Percentiles rank a stretch among this genome's conserved stretches.
Evolutionary conservation across 495 filamentous ascomycete species (phyloP).

Genomic region (Penicillium crystallinum): DNA sequence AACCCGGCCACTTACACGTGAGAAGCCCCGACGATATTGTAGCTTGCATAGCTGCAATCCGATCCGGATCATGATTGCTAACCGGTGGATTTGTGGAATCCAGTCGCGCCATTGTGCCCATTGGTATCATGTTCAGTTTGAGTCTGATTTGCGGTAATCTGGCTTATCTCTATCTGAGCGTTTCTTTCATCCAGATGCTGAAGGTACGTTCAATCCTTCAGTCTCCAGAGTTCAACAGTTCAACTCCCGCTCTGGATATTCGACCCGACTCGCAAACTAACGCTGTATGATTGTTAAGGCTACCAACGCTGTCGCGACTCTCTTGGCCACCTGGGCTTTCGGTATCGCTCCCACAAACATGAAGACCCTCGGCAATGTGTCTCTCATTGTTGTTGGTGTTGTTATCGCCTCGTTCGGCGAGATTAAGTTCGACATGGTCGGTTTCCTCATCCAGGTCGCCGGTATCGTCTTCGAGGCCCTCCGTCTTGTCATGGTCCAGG

Average conservation of each 20-base stretch:
- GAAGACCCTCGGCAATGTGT: constrained; percentile 73
- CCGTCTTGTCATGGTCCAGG: constrained; percentile 82
- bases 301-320: constrained; percentile 80
- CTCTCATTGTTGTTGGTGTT: constrained; percentile 79
- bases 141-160: constrained; percentile 87
- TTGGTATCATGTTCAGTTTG: constrained; percentile 83
- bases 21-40: constrained; percentile 5
- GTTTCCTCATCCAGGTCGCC: constrained; percentile 73
- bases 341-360: constrained; percentile 64
- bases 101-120: constrained; percentile 73
- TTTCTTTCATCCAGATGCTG: constrained; percentile 93
- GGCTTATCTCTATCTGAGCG: constrained; percentile 82
- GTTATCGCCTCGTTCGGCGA: constrained; percentile 81
- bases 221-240: not conserved
- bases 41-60: not conserved
- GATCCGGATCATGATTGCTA: not conserved
- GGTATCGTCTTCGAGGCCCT: constrained; percentile 82
- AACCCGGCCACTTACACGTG: constrained; percentile 72
- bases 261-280: not conserved
- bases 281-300: constrained; percentile 46
- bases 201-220: constrained; percentile 67
- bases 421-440: constrained; percentile 77
- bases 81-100: not conserved
- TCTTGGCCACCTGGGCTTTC: constrained; percentile 73
- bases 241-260: not conserved